Percentiles rank a stretch among this genome's conserved stretches.
Evolutionary conservation across 805 yeast genomes (phyloP).

Genomic region (Hanseniaspora taiwanica): DNA sequence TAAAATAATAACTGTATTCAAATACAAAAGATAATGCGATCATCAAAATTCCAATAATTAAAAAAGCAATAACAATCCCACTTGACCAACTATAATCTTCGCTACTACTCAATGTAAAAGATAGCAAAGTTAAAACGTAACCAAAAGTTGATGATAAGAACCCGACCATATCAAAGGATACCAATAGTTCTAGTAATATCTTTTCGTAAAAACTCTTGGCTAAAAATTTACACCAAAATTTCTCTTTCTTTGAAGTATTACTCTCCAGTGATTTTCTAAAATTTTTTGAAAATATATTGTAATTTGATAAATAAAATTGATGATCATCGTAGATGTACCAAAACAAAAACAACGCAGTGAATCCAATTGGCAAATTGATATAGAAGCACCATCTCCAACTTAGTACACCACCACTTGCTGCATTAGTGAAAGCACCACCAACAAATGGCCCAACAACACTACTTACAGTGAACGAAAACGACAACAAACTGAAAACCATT

Average conservation of each 20-base stretch:
- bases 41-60: constrained; percentile 1
- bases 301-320: background rate
- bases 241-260: background rate
- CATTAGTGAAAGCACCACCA: constrained; percentile 50
- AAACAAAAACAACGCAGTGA: constrained; percentile 18
- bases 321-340: constrained; percentile 4
- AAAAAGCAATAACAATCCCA: background rate
- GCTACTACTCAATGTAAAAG: constrained; percentile 11
- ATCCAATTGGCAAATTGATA: constrained; percentile 56
- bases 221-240: no score
- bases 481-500: constrained; percentile 12
- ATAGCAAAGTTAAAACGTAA: constrained; percentile 12
- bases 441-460: constrained; percentile 48
- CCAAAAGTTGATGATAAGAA: constrained; percentile 14
- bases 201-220: constrained; percentile 1
- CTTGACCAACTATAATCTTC: background rate
- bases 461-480: constrained; percentile 30
- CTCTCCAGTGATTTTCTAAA: no score
- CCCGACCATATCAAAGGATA: constrained; percentile 15
- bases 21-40: background rate
- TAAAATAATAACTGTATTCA: constrained; percentile 3
- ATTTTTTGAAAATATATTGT: no score
- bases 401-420: constrained; percentile 30
- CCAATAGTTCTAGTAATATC: constrained; percentile 5
- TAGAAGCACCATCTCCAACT: constrained; percentile 70